Evolutionary conservation across 495 filamentous ascomycete species (phyloP), one percentile per base, ranked within the genome.

Genomic region (Talaromyces stipitatus): DNA sequence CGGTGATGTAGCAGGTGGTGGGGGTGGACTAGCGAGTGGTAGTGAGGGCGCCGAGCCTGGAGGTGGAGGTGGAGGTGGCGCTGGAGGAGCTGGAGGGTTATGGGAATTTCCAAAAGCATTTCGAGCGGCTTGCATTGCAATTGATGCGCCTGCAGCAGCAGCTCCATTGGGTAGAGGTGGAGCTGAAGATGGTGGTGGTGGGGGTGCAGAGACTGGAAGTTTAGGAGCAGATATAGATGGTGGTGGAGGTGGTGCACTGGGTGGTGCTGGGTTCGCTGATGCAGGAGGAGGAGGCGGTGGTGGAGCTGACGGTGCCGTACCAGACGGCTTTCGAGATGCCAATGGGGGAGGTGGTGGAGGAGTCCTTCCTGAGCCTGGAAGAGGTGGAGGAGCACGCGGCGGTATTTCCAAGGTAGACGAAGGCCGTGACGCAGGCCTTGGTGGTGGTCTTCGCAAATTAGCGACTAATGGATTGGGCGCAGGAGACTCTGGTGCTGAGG

Each of bases 311-410:
- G 67, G 62, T 20, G 73, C 48, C 32, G 47, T 45, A 12, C 33
- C 50, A 23, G 65, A 62, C 67, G 77, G 52, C 61, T 70, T 66
- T 67, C 72, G 64, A 64, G 65, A 32, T 29, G 56, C 27, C 22
- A 54, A 30, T 18, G 68, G 71, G 32, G 75, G 70, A 26, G 72
- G 72, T 28, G 66, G 71, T 24, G 78, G 73, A 26, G 76, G 69
- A 28, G 76, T 68, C 53, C 82, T 83, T n/a, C 81, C 60, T 32
- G 62, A 61, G 46, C 69, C 77, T 11, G 81, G 86, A 30, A 82
- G 80, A 27, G 85, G 85, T 29, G 86, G 86, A 22, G 89, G 88
- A 62, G 73, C 86, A 69, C 76, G 87, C 66, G 67, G 85, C 70
- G 63, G 85, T 66, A 60, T 82, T 28, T 28, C 32, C 12, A 71